These are phyloP conservation scores for Alternaria conjuncta DNA, from an alignment of 2,329 filamentous ascomycete genomes.

Conservation along the genomic window DNA sequence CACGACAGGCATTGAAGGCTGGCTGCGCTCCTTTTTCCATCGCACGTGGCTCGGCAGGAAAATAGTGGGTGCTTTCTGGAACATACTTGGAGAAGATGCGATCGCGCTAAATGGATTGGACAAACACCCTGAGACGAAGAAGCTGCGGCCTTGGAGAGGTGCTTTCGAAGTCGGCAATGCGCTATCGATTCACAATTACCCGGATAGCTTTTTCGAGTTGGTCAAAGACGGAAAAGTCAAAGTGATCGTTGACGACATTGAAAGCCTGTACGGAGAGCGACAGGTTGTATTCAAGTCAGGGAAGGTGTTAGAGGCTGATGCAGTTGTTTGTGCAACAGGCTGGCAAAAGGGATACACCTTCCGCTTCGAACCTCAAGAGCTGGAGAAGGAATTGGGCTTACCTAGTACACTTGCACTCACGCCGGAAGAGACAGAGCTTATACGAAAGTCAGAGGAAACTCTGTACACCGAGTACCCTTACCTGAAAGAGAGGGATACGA, in stretches of 20 bases:
- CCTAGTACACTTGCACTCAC: slow-evolving; percentile 43
- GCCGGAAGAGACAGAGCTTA: slow-evolving; percentile 47
- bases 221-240: slow-evolving; percentile 61
- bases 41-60: slow-evolving; percentile 62
- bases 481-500: slow-evolving; percentile 26
- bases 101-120: slow-evolving; percentile 56
- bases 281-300: slow-evolving; percentile 59
- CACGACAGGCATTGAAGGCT: slow-evolving; percentile 63
- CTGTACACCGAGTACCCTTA: slow-evolving; percentile 23
- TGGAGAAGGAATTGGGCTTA: slow-evolving; percentile 56
- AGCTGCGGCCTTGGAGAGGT: slow-evolving; percentile 51
- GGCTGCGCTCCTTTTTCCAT: slow-evolving; percentile 63
- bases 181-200: slow-evolving; percentile 68
- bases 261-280: slow-evolving; percentile 51
- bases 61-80: slow-evolving; percentile 64
- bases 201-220: slow-evolving; percentile 63
- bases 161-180: slow-evolving; percentile 62
- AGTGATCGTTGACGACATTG: slow-evolving; percentile 63
- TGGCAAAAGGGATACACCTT: slow-evolving; percentile 62
- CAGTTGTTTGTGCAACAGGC: slow-evolving; percentile 63
- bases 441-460: slow-evolving; percentile 27
- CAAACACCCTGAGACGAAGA: slow-evolving; percentile 49
- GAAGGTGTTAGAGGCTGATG: slow-evolving; percentile 55
- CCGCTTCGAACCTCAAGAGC: slow-evolving; percentile 53
- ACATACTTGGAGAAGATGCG: slow-evolving; percentile 61